These are phyloP conservation scores for Tephrocybe sp. DNA, from an alignment of 768 basidiomycete species.

Conservation along the genomic window DNA sequence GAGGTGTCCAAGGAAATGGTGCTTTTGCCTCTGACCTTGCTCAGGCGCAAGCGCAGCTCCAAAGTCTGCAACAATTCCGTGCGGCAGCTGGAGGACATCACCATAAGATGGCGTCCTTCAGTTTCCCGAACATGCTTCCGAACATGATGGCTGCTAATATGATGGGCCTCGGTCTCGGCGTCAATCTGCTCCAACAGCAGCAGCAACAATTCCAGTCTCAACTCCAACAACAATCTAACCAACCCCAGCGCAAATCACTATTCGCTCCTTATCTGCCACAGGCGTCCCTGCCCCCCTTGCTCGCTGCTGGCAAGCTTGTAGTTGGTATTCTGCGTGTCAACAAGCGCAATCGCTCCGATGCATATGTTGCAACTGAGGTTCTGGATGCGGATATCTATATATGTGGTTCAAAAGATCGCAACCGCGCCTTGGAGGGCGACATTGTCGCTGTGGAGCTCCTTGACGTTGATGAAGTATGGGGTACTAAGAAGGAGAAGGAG, in stretches of 20 bases:
- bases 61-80: conserved; percentile 95
- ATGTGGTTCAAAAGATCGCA: conserved; percentile 97
- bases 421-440: conserved; percentile 96
- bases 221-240: conserved; percentile 86
- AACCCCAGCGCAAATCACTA: conserved; percentile 95
- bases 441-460: conserved; percentile 97
- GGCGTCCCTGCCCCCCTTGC: conserved; percentile 92
- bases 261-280: conserved; percentile 99
- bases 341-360: conserved; percentile 97
- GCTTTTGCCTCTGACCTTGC: conserved; percentile 83
- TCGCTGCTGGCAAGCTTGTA: conserved; percentile 96
- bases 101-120: conserved; percentile 96
- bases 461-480: conserved; percentile 97
- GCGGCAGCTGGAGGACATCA: conserved; percentile 93
- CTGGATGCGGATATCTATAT: conserved; percentile 99
- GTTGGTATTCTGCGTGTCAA: conserved; percentile 97
- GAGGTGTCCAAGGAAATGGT: conserved; percentile 58
- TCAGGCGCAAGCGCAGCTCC: conserved; percentile 94
- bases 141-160: conserved; percentile 97
- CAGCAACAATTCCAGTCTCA: conserved; percentile 96
- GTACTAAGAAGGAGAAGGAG: conserved; percentile 99
- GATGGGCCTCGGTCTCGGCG: conserved; percentile 85
- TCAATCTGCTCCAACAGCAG: conserved; percentile 87
- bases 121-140: conserved; percentile 96
- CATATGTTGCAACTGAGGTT: conserved; percentile 97